A percentile compares a stretch with the other conserved stretches of the same genome.
Conservation (phyloP, 148 eudicot genomes). For the Simmondsia chinensis region DNA sequence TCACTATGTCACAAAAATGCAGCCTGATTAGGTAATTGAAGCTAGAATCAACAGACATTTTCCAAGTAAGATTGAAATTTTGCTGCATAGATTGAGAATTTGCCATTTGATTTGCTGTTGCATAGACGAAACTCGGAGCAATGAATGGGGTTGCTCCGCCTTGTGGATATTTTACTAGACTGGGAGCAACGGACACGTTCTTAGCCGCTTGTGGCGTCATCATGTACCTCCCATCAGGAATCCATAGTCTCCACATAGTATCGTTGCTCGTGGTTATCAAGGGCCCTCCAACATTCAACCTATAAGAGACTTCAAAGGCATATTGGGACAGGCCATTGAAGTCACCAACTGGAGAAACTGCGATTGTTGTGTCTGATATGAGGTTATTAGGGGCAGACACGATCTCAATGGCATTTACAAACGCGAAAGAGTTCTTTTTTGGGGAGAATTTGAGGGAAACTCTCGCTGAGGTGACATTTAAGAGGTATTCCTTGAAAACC, state of each 20-base stretch:
- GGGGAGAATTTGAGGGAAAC: constrained; percentile 43
- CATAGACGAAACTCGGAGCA: constrained; percentile 45
- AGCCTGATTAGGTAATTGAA: constrained; percentile 45
- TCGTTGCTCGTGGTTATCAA: constrained; percentile 38
- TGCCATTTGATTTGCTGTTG: constrained; percentile 37
- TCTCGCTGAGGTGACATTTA: constrained; percentile 26
- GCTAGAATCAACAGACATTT: constrained; percentile 36
- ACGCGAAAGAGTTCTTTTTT: constrained; percentile 37
- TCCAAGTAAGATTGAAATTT: constrained; percentile 52
- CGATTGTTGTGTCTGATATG: constrained; percentile 23
- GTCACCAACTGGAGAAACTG: constrained; percentile 17
- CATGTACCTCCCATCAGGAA: constrained; percentile 26
- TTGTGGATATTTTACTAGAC: constrained; percentile 22
- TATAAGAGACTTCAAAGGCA: constrained; percentile 31
- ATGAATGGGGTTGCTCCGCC: constrained; percentile 37
- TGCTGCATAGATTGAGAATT: constrained; percentile 17
- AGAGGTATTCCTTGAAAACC: constrained; percentile 42
- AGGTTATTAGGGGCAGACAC: constrained; percentile 41
- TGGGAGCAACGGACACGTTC: constrained; percentile 15
- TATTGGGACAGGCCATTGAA: constrained; percentile 14
- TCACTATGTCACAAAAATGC: constrained; percentile 61
- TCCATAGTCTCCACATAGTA: constrained; percentile 48
- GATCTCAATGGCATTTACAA: constrained; percentile 53
- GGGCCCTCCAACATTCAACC: constrained; percentile 53
- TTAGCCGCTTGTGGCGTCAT: constrained; percentile 29